phyloP scores from a whole-genome alignment of 768 basidiomycete species.

The Boletus pseudopeckii region DNA sequence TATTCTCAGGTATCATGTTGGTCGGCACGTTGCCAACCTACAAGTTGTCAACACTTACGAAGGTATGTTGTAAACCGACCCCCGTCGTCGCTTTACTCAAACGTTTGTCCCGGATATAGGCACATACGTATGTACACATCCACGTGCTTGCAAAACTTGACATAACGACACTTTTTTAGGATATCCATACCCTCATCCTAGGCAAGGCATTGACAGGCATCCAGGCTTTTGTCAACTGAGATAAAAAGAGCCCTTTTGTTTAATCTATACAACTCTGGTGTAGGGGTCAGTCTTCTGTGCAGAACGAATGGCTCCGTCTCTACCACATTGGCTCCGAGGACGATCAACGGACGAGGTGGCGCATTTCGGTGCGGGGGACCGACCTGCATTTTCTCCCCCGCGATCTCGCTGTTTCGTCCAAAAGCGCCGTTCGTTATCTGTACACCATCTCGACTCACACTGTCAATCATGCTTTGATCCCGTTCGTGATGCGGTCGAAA shows the following conservation, averaged over 20 bases:
- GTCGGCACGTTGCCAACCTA: conserved; percentile 90
- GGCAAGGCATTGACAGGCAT: conserved; percentile 92
- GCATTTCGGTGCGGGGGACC: not conserved
- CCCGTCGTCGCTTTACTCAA: not conserved
- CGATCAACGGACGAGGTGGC: not conserved
- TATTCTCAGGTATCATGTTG: conserved; percentile 74
- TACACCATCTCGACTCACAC: not conserved
- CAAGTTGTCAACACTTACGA: conserved; percentile 98
- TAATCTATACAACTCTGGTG: not conserved
- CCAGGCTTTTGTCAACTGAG: conserved; percentile 72
- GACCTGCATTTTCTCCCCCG: not conserved
- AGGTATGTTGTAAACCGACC: conserved; percentile 42
- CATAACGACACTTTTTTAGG: conserved; percentile 40
- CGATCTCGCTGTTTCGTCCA: not conserved
- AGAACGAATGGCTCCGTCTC: not conserved
- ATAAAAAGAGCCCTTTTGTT: not conserved
- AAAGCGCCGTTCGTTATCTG: not conserved
- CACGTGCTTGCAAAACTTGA: not conserved
- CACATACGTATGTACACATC: conserved; percentile 48
- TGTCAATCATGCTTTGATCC: not conserved
- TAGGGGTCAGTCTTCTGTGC: not conserved
- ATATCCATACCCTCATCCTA: conserved; percentile 88
- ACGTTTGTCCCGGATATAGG: conserved; percentile 33
- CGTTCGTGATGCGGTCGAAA: not conserved
- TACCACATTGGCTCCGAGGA: not conserved